Evolutionary conservation across 495 filamentous ascomycete species (phyloP).

Genomic region (Xylaria longipes): DNA sequence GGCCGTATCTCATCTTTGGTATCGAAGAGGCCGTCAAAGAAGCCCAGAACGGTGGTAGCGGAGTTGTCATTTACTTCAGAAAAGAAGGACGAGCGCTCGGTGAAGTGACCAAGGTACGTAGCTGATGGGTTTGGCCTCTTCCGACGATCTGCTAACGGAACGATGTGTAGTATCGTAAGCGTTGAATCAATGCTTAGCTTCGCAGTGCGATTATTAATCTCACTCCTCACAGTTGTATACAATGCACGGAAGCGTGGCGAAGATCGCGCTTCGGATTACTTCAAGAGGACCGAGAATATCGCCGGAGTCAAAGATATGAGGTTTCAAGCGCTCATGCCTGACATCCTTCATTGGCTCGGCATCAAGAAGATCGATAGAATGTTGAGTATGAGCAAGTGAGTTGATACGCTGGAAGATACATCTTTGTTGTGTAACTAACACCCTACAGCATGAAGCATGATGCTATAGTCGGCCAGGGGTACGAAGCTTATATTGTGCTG

Average conservation of each 20-base stretch:
- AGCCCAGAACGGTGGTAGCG: constrained; percentile 91
- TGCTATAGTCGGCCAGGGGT: constrained; percentile 93
- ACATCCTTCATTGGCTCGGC: constrained; percentile 97
- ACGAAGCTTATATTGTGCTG: constrained; percentile 39
- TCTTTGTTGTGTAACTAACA: constrained; percentile 30
- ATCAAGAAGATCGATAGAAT: constrained; percentile 99
- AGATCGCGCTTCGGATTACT: constrained; percentile 95
- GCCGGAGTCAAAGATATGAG: constrained; percentile 98
- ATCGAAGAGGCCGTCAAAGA: constrained; percentile 97
- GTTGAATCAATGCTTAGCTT: constrained; percentile 8
- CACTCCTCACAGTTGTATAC: constrained; percentile 71
- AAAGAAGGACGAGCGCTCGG: constrained; percentile 95
- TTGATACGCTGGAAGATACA: constrained; percentile 29
- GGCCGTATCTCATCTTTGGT: constrained; percentile 95
- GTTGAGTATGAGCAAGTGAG: constrained; percentile 97
- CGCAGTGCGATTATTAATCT: constrained; percentile 39
- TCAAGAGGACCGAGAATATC: constrained; percentile 95
- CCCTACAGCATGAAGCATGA: constrained; percentile 90
- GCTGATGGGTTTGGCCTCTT: not conserved
- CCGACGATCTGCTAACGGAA: constrained; percentile 24
- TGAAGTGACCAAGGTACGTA: constrained; percentile 89
- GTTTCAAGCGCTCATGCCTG: constrained; percentile 99
- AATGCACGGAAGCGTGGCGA: constrained; percentile 88
- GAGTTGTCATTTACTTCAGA: constrained; percentile 98
- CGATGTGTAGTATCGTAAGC: constrained; percentile 54